A percentile compares a stretch with the other conserved stretches of the same genome.
Conservation (phyloP, 2,329 filamentous ascomycete genomes). For the Cladosporium oxysporum region DNA sequence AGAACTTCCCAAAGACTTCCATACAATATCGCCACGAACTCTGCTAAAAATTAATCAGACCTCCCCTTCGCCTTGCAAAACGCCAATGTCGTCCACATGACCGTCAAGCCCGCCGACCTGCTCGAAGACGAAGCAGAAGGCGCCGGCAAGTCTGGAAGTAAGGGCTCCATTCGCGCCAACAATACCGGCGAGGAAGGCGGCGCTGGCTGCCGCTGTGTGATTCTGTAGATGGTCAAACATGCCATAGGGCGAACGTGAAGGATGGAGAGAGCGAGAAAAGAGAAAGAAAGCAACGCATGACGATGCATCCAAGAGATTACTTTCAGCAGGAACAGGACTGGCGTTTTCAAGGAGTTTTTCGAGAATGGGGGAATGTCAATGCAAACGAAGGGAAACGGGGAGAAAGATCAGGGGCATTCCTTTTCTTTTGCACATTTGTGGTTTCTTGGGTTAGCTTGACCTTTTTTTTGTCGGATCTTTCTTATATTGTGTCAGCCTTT, state of each 20-base stretch:
- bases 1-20: background rate
- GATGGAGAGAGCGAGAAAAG: no score
- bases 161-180: slow-evolving; percentile 43
- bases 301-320: background rate
- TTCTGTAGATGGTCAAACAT: slow-evolving; percentile 48
- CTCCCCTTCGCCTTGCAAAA: slow-evolving; percentile 74
- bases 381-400: background rate
- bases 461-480: background rate
- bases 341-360: background rate
- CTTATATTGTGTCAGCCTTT: background rate
- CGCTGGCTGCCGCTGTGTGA: slow-evolving; percentile 65
- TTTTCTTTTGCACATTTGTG: background rate
- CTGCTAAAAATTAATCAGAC: slow-evolving; percentile 53
- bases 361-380: background rate
- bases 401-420: background rate
- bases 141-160: slow-evolving; percentile 69
- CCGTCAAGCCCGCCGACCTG: slow-evolving; percentile 79
- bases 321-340: background rate
- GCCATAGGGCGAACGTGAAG: no score
- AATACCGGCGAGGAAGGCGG: slow-evolving; percentile 58
- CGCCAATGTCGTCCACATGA: slow-evolving; percentile 93
- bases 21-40: background rate
- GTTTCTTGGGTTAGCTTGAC: background rate
- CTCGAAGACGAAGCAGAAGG: slow-evolving; percentile 74
- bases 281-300: background rate